A percentile compares a stretch with the other conserved stretches of the same genome.
These are phyloP conservation scores for Venturia oleaginea DNA, from an alignment of 2,329 filamentous ascomycete species.

Conservation along the genomic window DNA sequence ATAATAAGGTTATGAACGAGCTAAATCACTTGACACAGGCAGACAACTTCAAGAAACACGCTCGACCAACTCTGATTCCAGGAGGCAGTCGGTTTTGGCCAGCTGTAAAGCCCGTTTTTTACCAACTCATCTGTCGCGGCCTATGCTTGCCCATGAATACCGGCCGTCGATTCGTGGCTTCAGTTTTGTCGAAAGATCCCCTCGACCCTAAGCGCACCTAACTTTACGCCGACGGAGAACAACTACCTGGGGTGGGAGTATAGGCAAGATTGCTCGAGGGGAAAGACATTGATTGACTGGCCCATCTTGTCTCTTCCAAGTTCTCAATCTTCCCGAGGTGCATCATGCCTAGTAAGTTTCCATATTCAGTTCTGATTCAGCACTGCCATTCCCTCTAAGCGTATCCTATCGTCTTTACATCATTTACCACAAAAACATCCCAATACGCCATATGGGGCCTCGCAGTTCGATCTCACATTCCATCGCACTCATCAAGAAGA, in stretches of 20 bases:
- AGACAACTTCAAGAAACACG: neutral
- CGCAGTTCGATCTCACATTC: neutral
- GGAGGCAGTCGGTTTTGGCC: neutral
- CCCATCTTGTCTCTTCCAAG: neutral
- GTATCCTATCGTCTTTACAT: conserved; percentile 1
- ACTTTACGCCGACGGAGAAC: neutral
- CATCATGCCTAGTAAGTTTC: neutral
- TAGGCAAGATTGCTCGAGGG: neutral
- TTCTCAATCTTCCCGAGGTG: neutral
- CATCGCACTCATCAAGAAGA: neutral
- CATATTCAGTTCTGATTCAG: neutral
- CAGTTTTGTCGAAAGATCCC: neutral
- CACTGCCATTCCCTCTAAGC: neutral
- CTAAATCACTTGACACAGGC: neutral
- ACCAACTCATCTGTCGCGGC: neutral
- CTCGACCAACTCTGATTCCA: neutral
- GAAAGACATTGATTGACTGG: neutral
- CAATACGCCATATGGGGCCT: neutral
- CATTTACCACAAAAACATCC: neutral
- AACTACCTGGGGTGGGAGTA: neutral
- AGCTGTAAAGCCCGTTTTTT: neutral
- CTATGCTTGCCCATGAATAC: neutral
- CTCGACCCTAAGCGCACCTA: neutral
- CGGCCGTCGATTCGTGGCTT: neutral
- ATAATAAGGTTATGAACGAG: neutral